A percentile compares a stretch with the other conserved stretches of the same genome.
These are phyloP conservation scores for Ustilago bromivora DNA, from an alignment of 1,284 basidiomycete species.

Conservation along the genomic window DNA sequence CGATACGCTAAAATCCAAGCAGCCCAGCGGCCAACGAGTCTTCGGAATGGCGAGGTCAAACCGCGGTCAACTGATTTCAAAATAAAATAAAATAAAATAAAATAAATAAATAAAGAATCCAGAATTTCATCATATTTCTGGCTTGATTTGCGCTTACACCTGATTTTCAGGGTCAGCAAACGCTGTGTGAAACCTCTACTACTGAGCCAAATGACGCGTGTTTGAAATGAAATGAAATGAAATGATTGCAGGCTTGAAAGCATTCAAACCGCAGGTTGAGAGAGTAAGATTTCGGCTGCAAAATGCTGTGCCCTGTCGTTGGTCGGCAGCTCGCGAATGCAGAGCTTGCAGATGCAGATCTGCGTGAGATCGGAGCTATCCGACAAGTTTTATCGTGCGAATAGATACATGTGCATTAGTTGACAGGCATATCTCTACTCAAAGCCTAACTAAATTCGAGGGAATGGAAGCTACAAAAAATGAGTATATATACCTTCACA, in stretches of 20 bases:
- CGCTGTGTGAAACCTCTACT: background rate
- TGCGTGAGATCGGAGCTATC: background rate
- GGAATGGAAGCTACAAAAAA: too few species aligned
- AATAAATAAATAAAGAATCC: too few species aligned
- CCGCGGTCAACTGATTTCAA: slow-evolving; percentile 2
- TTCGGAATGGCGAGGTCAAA: background rate
- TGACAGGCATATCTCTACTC: background rate
- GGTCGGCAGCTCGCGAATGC: slow-evolving; percentile 11
- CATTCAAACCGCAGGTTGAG: slow-evolving; percentile 1
- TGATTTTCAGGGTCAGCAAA: slow-evolving; percentile 1
- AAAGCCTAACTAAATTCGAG: background rate
- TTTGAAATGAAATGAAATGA: background rate
- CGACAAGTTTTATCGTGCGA: too few species aligned
- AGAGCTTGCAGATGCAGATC: background rate
- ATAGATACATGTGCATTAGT: too few species aligned
- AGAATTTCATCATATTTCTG: background rate
- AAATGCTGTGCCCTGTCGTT: background rate
- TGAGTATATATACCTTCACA: too few species aligned
- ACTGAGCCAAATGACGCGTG: background rate
- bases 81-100: too few species aligned
- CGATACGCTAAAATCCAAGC: background rate
- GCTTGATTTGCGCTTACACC: background rate
- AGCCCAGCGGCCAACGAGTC: slow-evolving; percentile 4
- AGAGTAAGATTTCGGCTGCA: background rate
- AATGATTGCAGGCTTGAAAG: background rate